A percentile compares a stretch with the other conserved stretches of the same genome.
These are phyloP conservation scores for Lanzia echinophila DNA, from an alignment of 2,329 filamentous ascomycete genomes.

Conservation along the genomic window DNA sequence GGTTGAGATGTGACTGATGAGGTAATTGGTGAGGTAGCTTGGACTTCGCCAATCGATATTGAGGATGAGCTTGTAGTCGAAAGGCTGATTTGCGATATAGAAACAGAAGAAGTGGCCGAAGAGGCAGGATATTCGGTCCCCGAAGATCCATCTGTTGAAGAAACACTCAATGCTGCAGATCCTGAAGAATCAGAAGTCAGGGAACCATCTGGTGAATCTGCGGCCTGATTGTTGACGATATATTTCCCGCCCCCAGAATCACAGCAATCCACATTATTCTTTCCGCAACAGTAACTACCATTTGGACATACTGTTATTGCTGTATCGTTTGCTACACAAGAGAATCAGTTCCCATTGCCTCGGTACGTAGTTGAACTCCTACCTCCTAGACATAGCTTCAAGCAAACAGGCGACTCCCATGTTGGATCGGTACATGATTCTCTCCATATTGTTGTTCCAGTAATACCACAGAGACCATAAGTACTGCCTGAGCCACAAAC, in stretches of 20 bases:
- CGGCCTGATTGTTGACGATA: slow-evolving; percentile 3
- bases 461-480: not conserved
- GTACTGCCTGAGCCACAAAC: not conserved
- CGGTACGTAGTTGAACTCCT: not conserved
- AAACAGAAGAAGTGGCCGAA: too few species aligned
- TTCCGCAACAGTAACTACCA: slow-evolving; percentile 7
- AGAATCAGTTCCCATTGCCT: not conserved
- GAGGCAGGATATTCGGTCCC: too few species aligned
- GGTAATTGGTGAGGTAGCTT: too few species aligned
- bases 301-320: not conserved
- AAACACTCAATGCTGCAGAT: too few species aligned
- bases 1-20: too few species aligned
- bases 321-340: slow-evolving; percentile 2
- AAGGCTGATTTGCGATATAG: too few species aligned
- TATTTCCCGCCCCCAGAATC: not conserved
- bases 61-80: too few species aligned
- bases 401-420: slow-evolving; percentile 3
- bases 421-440: slow-evolving; percentile 5
- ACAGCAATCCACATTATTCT: not conserved
- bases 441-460: not conserved
- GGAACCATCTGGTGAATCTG: not conserved
- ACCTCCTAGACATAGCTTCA: slow-evolving; percentile 4
- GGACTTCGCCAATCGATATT: too few species aligned
- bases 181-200: too few species aligned
- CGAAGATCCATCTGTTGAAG: too few species aligned